phyloP scores from a whole-genome alignment of 768 basidiomycete species.

The Galerina marginata region DNA sequence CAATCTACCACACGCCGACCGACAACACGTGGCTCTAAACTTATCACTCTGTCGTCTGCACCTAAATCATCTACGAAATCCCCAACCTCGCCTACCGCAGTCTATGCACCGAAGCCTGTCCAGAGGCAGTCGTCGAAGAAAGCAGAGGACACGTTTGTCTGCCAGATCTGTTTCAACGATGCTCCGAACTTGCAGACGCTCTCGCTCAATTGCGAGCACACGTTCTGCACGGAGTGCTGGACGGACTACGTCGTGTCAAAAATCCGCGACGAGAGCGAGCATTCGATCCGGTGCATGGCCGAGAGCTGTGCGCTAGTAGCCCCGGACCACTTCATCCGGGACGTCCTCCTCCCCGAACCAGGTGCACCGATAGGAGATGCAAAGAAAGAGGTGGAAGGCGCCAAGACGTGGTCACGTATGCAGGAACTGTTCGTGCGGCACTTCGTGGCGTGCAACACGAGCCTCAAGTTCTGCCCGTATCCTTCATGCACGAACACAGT shows the following conservation, averaged over 20 bases:
- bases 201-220: conserved; percentile 81
- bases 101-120: conserved; percentile 33
- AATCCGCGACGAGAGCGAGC: conserved; percentile 82
- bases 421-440: conserved; percentile 88
- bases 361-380: conserved; percentile 29
- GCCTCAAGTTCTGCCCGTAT: conserved; percentile 94
- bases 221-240: conserved; percentile 89
- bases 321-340: conserved; percentile 65
- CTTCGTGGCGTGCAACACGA: conserved; percentile 84
- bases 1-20: conserved; percentile 35
- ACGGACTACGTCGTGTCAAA: conserved; percentile 77
- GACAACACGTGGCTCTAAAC: conserved; percentile 42
- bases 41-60: conserved; percentile 37
- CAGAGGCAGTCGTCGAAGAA: conserved; percentile 34
- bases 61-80: conserved; percentile 38
- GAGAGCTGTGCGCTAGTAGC: conserved; percentile 72
- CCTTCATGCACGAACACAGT: conserved; percentile 95
- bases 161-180: conserved; percentile 94
- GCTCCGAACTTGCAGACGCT: conserved; percentile 61
- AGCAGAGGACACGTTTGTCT: conserved; percentile 67
- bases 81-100: conserved; percentile 27
- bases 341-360: conserved; percentile 50
- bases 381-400: conserved; percentile 45
- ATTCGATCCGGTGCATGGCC: conserved; percentile 78
- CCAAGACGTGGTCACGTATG: conserved; percentile 68